Evolutionary conservation across 768 basidiomycete species (phyloP), one percentile per base, ranked within the genome.

Genomic region (Pilatotrama ljubarskyi): DNA sequence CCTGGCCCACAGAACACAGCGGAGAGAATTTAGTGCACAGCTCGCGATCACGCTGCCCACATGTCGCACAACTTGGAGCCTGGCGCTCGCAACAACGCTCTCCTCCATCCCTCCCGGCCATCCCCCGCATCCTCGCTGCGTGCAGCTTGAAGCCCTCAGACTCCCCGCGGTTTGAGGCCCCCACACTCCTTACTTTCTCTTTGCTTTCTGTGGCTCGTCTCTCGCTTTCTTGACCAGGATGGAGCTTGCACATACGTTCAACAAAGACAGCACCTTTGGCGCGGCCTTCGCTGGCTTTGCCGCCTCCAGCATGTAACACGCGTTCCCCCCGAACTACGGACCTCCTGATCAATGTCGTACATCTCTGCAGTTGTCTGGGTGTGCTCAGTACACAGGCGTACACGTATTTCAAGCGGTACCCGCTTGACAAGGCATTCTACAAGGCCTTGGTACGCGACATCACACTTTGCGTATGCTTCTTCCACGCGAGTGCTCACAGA

Each of bases 201-300:
- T 42, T 32, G n/a, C 36, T 49, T 22, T 52, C 37, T 32, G 54
- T 10, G 49, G 26, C 56, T 44, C 36, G 50, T 46, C 53, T 18
- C 55, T 59, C 32, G 36, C 25, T 22, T 44, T 42, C n/a, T 25
- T 36, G 47, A 7, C 47, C 18, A 48, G 26, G 46, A 52, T 55
- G 58, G 52, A 59, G 43, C 20, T 46, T 29, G 57, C 46, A 13
- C 38, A 35, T 38, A 49, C 18, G 38, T 41, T 64, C 14, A 68
- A 43, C 40, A 65, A 81, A 52, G 70, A 76, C 68, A 78, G 75
- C 64, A 87, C 86, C 0, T 77, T 88, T 15, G 87, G 87, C 36
- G 85, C 86, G 17, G 71, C 82, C 43, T 80, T 86, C 62, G 67
- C 86, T 46, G 87, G 87, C 32, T 85, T 85, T 61, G 77, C 80